Evolutionary conservation across 768 basidiomycete genomes (phyloP).

Genomic region (Suillus plorans): DNA sequence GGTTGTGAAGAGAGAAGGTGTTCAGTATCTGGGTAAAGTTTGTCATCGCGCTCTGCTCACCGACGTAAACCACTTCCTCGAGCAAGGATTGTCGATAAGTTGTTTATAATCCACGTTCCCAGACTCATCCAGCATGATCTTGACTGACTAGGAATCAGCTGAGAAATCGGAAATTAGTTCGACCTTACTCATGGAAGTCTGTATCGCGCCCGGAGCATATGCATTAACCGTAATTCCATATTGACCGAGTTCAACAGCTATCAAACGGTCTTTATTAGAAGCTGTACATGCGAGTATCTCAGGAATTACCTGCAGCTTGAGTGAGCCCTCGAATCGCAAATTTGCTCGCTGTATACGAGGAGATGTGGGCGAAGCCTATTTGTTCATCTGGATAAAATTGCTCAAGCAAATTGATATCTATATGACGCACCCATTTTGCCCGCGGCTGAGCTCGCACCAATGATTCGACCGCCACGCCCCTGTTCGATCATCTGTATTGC

Average conservation of each 20-base stretch:
- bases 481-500: conserved; percentile 59
- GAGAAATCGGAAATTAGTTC: no score
- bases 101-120: background rate
- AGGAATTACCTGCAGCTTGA: conserved; percentile 34
- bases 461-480: conserved; percentile 52
- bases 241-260: conserved; percentile 30
- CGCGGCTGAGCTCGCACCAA: conserved; percentile 36
- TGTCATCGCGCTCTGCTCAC: conserved; percentile 14
- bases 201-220: conserved; percentile 37
- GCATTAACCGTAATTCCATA: conserved; percentile 40
- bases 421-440: conserved; percentile 13
- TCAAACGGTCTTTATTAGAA: background rate
- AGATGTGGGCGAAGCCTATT: conserved; percentile 6
- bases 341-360: conserved; percentile 38
- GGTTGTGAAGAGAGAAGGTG: conserved; percentile 1
- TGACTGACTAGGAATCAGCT: conserved; percentile 11
- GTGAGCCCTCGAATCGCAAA: conserved; percentile 43
- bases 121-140: conserved; percentile 10
- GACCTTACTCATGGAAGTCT: conserved; percentile 31
- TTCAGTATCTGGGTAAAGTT: background rate
- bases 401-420: background rate
- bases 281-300: background rate
- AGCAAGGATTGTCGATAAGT: conserved; percentile 5
- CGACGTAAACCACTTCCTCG: conserved; percentile 22
- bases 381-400: background rate